Percentiles rank a stretch among this genome's conserved stretches.
Evolutionary conservation across 176 grass and related monocot genomes (phyloP).

Genomic region (Triticum aestivum): IWGSC_CS_RefSeq_v2.1 NC_057813.1:61732965-61733464

Average conservation of each 20-base stretch:
- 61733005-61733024: too few relatives aligned
- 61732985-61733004: neutral
- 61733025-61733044: neutral
- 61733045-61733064: neutral
- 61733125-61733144: slow-evolving; percentile 12
- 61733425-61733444: neutral
- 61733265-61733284: neutral
- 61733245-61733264: neutral
- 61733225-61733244: neutral
- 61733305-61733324: neutral
- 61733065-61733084: neutral
- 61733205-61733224: neutral
- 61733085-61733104: neutral
- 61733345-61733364: neutral
- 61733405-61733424: too few relatives aligned
- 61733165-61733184: neutral
- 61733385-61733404: too few relatives aligned
- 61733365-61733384: too few relatives aligned
- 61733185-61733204: neutral
- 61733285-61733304: neutral
- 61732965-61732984: neutral
- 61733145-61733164: neutral
- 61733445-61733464: neutral
- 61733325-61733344: neutral
- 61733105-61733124: neutral